Conservation (phyloP, 2,329 filamentous ascomycete genomes). For the Colletotrichum musae region DNA sequence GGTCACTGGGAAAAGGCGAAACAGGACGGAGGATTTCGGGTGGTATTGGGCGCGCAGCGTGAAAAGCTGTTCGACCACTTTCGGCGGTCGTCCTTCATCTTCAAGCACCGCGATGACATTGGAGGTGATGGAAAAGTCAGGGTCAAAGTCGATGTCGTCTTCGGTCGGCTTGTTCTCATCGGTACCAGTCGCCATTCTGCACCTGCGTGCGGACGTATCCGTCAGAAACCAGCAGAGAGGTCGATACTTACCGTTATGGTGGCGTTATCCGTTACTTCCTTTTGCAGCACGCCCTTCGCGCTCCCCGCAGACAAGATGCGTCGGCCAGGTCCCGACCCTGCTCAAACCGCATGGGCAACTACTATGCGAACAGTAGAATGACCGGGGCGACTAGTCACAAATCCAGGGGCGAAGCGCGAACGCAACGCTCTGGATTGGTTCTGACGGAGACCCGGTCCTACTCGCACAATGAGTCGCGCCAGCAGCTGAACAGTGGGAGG, state of each 20-base stretch:
- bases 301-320: constrained; percentile 1
- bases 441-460: constrained; percentile 5
- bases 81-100: constrained; percentile 3
- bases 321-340: background rate
- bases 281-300: background rate
- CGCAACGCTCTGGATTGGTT: constrained; percentile 1
- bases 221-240: background rate
- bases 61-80: constrained; percentile 6
- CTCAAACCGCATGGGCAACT: constrained; percentile 21
- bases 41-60: constrained; percentile 3
- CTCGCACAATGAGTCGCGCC: constrained; percentile 20
- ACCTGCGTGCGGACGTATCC: background rate
- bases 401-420: constrained; percentile 6
- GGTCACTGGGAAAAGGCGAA: background rate
- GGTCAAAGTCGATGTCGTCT: background rate
- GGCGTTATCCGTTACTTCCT: background rate
- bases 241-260: constrained; percentile 12
- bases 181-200: background rate
- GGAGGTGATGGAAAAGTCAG: background rate
- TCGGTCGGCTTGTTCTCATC: background rate
- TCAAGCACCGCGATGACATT: constrained; percentile 21
- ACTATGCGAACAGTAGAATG: constrained; percentile 29
- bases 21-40: background rate
- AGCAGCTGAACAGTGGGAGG: constrained; percentile 15
- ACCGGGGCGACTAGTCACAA: constrained; percentile 21